Evolutionary conservation across 1,284 basidiomycete species (phyloP).

Genomic region (Mycosarcoma mackinlayi): DNA sequence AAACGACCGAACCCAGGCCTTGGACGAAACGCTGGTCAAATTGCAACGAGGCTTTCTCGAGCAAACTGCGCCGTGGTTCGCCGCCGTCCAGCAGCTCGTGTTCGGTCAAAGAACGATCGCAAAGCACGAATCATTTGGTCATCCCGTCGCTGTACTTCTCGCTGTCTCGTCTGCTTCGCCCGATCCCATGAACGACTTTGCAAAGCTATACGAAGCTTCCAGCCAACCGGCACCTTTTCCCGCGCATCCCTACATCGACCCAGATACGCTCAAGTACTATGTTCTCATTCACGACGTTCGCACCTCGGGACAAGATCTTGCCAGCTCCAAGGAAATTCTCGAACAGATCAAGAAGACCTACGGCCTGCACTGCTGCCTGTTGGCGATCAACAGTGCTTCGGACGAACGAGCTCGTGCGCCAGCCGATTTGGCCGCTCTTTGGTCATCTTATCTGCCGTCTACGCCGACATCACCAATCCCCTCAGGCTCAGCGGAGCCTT

Average conservation of each 20-base stretch:
- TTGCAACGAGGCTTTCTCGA: conserved; percentile 34
- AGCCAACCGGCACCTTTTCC: conserved; percentile 43
- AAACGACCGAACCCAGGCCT: background rate
- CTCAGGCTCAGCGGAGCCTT: background rate
- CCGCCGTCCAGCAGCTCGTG: conserved; percentile 42
- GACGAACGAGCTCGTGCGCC: conserved; percentile 28
- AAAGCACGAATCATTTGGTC: conserved; percentile 56
- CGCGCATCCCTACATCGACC: conserved; percentile 57
- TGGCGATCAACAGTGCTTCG: conserved; percentile 60
- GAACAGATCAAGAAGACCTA: conserved; percentile 63
- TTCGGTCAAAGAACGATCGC: conserved; percentile 42
- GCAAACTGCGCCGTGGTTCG: conserved; percentile 54
- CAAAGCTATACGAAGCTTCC: conserved; percentile 58
- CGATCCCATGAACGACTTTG: conserved; percentile 66
- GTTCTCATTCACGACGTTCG: conserved; percentile 61
- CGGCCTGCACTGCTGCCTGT: conserved; percentile 64
- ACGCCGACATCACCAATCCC: conserved; percentile 11
- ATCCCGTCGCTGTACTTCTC: conserved; percentile 51
- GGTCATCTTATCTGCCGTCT: conserved; percentile 15
- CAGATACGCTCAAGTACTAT: conserved; percentile 62
- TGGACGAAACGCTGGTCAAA: conserved; percentile 23
- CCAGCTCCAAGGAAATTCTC: conserved; percentile 52
- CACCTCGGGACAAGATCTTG: conserved; percentile 49
- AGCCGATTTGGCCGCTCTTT: conserved; percentile 25
- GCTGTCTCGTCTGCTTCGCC: conserved; percentile 57